Evolutionary conservation across 192 early-diverging fungal species (phyloP).

Genomic region (Globomyces pollinis-pini): DNA sequence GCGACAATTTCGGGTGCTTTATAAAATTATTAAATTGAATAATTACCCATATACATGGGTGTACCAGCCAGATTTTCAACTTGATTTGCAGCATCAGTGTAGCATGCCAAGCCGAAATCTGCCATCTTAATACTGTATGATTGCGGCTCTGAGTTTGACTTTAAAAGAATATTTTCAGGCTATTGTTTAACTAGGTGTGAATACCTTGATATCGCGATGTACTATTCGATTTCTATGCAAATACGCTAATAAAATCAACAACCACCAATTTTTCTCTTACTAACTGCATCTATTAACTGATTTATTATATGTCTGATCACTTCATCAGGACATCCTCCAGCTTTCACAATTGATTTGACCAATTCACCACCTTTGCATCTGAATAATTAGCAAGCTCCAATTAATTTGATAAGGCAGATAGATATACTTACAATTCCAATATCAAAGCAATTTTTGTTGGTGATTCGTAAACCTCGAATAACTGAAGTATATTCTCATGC

Average conservation of each 20-base stretch:
- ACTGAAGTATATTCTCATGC: constrained; percentile 33
- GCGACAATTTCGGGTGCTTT: constrained; percentile 45
- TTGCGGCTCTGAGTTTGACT: constrained; percentile 6
- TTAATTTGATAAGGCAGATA: too few species aligned
- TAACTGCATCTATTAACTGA: constrained; percentile 16
- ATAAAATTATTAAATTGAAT: neutral
- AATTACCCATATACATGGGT: constrained; percentile 39
- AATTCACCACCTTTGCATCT: constrained; percentile 25
- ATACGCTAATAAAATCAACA: constrained; percentile 7
- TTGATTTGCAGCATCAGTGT: constrained; percentile 8
- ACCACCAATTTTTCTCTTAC: constrained; percentile 1
- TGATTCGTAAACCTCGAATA: constrained; percentile 42
- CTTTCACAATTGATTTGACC: constrained; percentile 12
- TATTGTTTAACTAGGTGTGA: neutral
- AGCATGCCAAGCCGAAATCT: constrained; percentile 29
- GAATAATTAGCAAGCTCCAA: too few species aligned
- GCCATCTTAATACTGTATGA: constrained; percentile 20
- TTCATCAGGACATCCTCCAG: neutral
- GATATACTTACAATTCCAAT: constrained; percentile 44
- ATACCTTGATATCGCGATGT: constrained; percentile 24
- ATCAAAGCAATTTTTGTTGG: constrained; percentile 40
- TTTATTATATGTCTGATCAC: constrained; percentile 14
- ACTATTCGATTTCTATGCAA: constrained; percentile 18
- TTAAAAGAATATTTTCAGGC: constrained; percentile 28
- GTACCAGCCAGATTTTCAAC: constrained; percentile 31